Base-by-base conservation (phyloP, 331 rosid species). In the Pyrus hybrid region DNA sequence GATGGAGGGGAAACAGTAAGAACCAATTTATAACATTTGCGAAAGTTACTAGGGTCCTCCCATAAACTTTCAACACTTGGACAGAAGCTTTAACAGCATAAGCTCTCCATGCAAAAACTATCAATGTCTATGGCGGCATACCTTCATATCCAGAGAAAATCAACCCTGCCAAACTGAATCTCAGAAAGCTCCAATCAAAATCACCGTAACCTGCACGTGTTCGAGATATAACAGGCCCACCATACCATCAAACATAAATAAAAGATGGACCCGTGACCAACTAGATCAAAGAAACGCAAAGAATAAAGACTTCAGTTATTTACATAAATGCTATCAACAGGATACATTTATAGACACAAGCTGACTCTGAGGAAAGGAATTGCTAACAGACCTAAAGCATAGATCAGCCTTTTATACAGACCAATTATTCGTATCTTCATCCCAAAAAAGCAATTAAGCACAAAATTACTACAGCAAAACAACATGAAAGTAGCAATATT, bases 131-230 rank as follows among this genome's bases (percentile, higher is more conserved):
- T 58, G 71, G 80, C 86, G 14, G 88, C 93, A 89, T 95, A 91
- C 99, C 99, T 95, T 92, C 74, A 72, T 67, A 85, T 80, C 85
- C 87, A 85, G 89, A 79, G 87, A 89, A 90, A 90, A 84, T 86
- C 92, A 87, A 91, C 85, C 87, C 87, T 61, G 89, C 88, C 73
- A 88, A 85, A 86, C 74, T 76, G 87, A 82, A 85, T 80, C 87
- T 90, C 93, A 84, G 82, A 81, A 78, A 86, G 96, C 96, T 94
- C 96, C 92, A 87, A 87, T 35, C 70, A 88, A 82, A 75, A 80
- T 87, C 92, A 90, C 87, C 83, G 82, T 74, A 86, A 87, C 98
- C 96, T 91, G 98, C 96, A 89, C 66, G 86, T 77, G 72, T 83
- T 80, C 82, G 68, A 91, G 86, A 85, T 85, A 82, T 82, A 78